Percentiles rank a stretch among this genome's conserved stretches.
These are phyloP conservation scores for Coniochaeta prunicola DNA, from an alignment of 2,329 filamentous ascomycete genomes.

Conservation along the genomic window DNA sequence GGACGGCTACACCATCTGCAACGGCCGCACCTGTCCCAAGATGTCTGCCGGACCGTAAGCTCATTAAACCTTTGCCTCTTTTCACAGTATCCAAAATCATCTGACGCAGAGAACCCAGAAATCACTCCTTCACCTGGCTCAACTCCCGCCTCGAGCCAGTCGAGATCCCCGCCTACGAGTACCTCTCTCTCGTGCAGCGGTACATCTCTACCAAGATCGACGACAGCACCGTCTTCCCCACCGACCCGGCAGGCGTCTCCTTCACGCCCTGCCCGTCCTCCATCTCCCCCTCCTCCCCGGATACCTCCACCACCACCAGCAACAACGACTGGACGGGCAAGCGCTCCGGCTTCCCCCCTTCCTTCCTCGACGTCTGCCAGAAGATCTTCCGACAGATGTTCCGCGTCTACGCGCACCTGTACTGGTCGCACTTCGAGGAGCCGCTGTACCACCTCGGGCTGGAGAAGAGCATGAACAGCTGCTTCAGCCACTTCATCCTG, in stretches of 20 bases:
- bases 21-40: constrained; percentile 72
- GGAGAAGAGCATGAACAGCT: constrained; percentile 77
- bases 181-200: constrained; percentile 91
- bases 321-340: constrained; percentile 65
- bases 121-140: constrained; percentile 94
- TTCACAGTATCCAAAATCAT: constrained; percentile 7
- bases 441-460: constrained; percentile 78
- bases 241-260: constrained; percentile 65
- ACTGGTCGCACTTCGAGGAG: constrained; percentile 89
- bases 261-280: constrained; percentile 53
- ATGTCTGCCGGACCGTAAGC: constrained; percentile 93
- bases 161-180: constrained; percentile 85
- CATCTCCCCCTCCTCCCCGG: constrained; percentile 59
- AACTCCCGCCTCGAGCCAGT: constrained; percentile 82
- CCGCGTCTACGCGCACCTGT: constrained; percentile 55
- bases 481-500: constrained; percentile 78
- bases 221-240: constrained; percentile 84
- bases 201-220: constrained; percentile 97
- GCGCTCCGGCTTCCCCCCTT: constrained; percentile 94
- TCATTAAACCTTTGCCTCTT: background rate
- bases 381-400: constrained; percentile 2
- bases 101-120: constrained; percentile 36
- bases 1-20: constrained; percentile 73
- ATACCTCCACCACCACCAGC: constrained; percentile 82
- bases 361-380: constrained; percentile 1